Conservation (phyloP, 1,139 yeast species). For the Debaryomyces nepalensis region DNA sequence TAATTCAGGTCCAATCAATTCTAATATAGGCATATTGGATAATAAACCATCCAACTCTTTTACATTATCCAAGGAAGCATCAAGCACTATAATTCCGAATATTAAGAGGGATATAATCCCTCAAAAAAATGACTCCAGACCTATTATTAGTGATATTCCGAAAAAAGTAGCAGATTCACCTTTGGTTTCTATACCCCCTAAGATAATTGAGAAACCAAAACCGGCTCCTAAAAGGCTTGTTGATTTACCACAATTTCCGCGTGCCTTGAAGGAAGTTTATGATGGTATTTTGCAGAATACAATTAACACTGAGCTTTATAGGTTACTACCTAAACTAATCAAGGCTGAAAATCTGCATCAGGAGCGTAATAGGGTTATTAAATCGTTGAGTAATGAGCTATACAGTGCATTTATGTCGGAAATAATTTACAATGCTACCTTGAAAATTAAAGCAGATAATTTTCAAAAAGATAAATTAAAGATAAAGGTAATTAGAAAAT, state of each 20-base stretch:
- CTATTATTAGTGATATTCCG: not conserved
- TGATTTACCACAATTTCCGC: conserved; percentile 23
- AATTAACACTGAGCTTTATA: conserved; percentile 33
- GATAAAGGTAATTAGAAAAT: conserved; percentile 25
- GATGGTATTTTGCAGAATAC: conserved; percentile 35
- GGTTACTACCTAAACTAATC: conserved; percentile 31
- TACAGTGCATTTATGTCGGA: conserved; percentile 66
- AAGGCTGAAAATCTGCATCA: conserved; percentile 24
- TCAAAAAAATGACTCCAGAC: not conserved
- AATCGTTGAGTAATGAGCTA: conserved; percentile 50
- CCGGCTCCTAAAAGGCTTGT: conserved; percentile 19
- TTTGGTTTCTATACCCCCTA: not conserved
- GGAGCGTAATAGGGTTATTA: conserved; percentile 37
- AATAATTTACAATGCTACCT: conserved; percentile 44
- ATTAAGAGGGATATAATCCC: not conserved
- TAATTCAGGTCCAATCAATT: conserved; percentile 5
- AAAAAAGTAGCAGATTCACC: not conserved
- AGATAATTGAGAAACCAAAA: not conserved
- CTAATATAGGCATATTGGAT: no score
- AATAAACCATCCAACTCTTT: not conserved
- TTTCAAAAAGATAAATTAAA: conserved; percentile 31
- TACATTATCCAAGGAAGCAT: not conserved
- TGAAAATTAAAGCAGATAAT: conserved; percentile 48
- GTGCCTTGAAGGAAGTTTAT: conserved; percentile 30
- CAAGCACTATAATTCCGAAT: not conserved